phyloP scores from a whole-genome alignment of 768 basidiomycete species.

The Rhodotorula paludigena region DNA sequence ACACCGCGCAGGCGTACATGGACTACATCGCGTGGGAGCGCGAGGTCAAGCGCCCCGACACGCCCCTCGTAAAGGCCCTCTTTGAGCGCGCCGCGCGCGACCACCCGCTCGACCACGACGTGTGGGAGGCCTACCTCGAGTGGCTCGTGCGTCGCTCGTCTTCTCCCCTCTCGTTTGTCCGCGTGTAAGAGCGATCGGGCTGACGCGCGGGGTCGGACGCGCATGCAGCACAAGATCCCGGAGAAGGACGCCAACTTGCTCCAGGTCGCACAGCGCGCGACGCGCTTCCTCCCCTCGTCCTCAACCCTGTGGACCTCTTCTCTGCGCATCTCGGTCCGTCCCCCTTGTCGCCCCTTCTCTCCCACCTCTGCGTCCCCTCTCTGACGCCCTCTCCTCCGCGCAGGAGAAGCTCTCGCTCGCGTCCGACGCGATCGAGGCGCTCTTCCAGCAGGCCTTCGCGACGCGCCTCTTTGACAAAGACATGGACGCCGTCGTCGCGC shows the following conservation, averaged over 20 bases:
- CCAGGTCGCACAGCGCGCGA: slow-evolving; percentile 22
- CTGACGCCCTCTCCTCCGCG: not conserved
- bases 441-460: slow-evolving; percentile 27
- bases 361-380: not conserved
- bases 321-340: slow-evolving; percentile 16
- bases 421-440: slow-evolving; percentile 14
- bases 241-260: slow-evolving; percentile 12
- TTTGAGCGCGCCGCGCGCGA: slow-evolving; percentile 38
- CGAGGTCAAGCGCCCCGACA: slow-evolving; percentile 41
- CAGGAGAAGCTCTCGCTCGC: slow-evolving; percentile 22
- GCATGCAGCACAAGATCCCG: not conserved
- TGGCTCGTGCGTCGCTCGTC: slow-evolving; percentile 53
- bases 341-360: not conserved
- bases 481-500: slow-evolving; percentile 61
- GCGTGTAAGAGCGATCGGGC: not conserved
- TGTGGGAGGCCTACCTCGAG: slow-evolving; percentile 69
- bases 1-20: slow-evolving; percentile 31
- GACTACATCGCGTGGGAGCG: slow-evolving; percentile 44
- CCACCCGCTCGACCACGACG: slow-evolving; percentile 21
- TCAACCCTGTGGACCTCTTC: slow-evolving; percentile 9
- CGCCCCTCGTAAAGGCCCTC: slow-evolving; percentile 36
- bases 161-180: no score
- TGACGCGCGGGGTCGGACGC: not conserved
- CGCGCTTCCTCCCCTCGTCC: slow-evolving; percentile 14
- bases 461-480: slow-evolving; percentile 48